Evolutionary conservation across 2,329 filamentous ascomycete genomes (phyloP).

Genomic region (Ascochyta pisi): DNA sequence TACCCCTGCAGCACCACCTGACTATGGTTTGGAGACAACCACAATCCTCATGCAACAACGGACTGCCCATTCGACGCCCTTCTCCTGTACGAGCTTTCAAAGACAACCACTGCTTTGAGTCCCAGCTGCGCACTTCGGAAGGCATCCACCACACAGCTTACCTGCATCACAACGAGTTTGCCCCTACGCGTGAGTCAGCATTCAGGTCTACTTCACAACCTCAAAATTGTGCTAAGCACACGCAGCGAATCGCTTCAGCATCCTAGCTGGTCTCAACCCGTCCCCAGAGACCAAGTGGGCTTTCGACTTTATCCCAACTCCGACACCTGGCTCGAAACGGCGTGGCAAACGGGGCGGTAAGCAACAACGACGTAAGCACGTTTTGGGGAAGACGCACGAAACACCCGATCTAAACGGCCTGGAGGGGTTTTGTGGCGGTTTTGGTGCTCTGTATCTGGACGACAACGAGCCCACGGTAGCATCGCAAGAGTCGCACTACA

Average conservation of each 20-base stretch:
- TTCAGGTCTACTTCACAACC: no score
- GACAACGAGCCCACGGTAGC: constrained; percentile 1
- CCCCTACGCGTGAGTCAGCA: constrained; percentile 27
- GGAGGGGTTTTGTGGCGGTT: constrained; percentile 15
- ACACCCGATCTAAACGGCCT: constrained; percentile 2
- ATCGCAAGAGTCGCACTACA: neutral
- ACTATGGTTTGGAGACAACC: constrained; percentile 27
- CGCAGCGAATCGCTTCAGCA: constrained; percentile 40
- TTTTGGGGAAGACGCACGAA: constrained; percentile 1
- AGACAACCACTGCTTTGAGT: constrained; percentile 21
- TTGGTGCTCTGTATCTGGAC: constrained; percentile 19
- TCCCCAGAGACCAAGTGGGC: constrained; percentile 27
- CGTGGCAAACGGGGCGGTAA: constrained; percentile 32
- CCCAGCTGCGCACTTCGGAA: constrained; percentile 10
- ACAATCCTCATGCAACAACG: constrained; percentile 17
- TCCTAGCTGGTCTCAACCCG: constrained; percentile 32
- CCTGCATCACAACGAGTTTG: constrained; percentile 27
- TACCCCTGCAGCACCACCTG: constrained; percentile 14
- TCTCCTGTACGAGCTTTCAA: constrained; percentile 15
- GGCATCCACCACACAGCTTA: constrained; percentile 16
- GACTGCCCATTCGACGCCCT: constrained; percentile 10
- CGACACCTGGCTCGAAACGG: constrained; percentile 12
- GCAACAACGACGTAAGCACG: constrained; percentile 19
- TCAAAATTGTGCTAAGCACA: neutral
- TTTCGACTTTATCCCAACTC: constrained; percentile 27